phyloP scores from a whole-genome alignment of 2,329 filamentous ascomycete genomes.

The Xylariaceae sp. region DNA sequence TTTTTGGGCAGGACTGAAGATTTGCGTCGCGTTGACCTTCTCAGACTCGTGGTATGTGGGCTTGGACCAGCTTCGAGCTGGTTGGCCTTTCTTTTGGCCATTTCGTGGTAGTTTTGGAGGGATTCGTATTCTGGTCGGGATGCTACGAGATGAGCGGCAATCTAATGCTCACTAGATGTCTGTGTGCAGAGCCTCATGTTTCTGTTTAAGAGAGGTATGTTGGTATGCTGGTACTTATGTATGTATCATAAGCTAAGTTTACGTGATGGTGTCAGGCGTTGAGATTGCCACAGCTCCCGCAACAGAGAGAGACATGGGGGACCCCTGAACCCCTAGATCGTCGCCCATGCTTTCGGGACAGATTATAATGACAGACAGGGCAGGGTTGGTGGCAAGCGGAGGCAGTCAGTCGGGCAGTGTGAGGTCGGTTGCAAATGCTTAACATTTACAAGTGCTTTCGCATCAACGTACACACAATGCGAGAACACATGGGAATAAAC shows the following conservation, averaged over 20 bases:
- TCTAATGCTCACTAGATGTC: neutral
- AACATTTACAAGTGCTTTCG: neutral
- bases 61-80: conserved; percentile 16
- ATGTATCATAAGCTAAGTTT: neutral
- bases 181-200: neutral
- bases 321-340: neutral
- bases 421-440: neutral
- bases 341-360: neutral
- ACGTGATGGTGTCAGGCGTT: neutral
- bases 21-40: conserved; percentile 30
- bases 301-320: neutral
- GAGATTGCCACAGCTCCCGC: neutral
- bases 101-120: conserved; percentile 15
- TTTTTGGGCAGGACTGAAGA: conserved; percentile 8
- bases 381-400: neutral
- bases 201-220: neutral
- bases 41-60: conserved; percentile 12
- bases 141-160: no score
- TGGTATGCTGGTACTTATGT: neutral
- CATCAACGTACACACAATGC: neutral
- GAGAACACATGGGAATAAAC: no score
- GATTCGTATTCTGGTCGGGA: neutral
- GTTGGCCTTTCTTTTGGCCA: conserved; percentile 28
- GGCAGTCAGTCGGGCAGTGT: no score
- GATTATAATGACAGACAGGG: neutral